Evolutionary conservation across 2,329 filamentous ascomycete species (phyloP), one percentile per base, ranked within the genome.

Genomic region (Exophiala bonariae): DNA sequence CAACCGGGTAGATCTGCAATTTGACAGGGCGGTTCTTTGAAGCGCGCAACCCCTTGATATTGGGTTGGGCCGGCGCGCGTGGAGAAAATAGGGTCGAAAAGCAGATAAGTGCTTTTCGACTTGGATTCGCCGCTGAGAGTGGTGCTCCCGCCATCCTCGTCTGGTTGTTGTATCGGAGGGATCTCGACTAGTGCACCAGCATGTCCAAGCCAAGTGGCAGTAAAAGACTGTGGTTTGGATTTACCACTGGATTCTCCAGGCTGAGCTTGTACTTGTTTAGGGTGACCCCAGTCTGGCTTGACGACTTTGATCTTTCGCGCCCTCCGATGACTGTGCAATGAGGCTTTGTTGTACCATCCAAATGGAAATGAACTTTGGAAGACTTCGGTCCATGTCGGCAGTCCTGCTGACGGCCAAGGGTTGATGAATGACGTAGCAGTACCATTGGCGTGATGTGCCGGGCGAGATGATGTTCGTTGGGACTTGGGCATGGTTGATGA

Each of bases 11-110:
- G 39, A 34, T 53, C 39, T n/a, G 38, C 34, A 18, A 49, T 30
- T 17, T 53, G 41, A 20, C 50, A 53, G 11, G 50, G 50, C n/a
- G 40, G 34, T 18, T 28, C 13, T 13, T 53, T 49, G 35, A 47
- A 40, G 11, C 50, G 44, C 2, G 37, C 18, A n/a, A 49, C 41
- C 11, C 50, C 50, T 13, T 42, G 49, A 32, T 44, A 44, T 3
- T 22, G 40, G 6, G 50, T 49, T 17, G 50, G 50, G 2, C 50
- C 50, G 4, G 50, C 50, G 16, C 50, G 30, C 31, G 19, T 42
- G 28, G 46, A 49, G 31, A 53, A 53, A 16, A 53, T 49, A 3
- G 50, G 50, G 22, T 53, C 50, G n/a, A 53, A 49, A 5, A 53
- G 46, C 14, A 53, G 39, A 42, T 43, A 49, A 11, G 19, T 32